Percentiles rank a stretch among this genome's conserved stretches.
Evolutionary conservation across 495 filamentous ascomycete species (phyloP).

Genomic region (Aspergillus coremiiformis): DNA sequence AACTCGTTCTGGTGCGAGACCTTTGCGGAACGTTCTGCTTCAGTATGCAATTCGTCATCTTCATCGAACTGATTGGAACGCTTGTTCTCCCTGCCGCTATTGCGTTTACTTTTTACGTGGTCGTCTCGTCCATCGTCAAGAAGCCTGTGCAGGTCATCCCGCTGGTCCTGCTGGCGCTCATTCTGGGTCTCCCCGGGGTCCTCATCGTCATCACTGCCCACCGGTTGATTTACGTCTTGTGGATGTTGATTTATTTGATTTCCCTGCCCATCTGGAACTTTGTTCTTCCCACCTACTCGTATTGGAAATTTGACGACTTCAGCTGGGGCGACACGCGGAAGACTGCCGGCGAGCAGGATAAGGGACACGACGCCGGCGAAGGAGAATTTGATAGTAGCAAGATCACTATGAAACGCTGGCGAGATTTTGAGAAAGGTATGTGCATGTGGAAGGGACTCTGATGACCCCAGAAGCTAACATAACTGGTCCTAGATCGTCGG

Average conservation of each 20-base stretch:
- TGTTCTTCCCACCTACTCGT: slow-evolving; percentile 86
- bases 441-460: neutral
- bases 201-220: slow-evolving; percentile 96
- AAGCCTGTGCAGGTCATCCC: slow-evolving; percentile 89
- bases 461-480: neutral
- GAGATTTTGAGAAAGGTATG: slow-evolving; percentile 83
- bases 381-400: slow-evolving; percentile 96
- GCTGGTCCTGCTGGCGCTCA: slow-evolving; percentile 80
- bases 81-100: slow-evolving; percentile 94
- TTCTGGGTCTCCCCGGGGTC: slow-evolving; percentile 87
- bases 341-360: slow-evolving; percentile 86
- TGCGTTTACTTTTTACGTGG: slow-evolving; percentile 91
- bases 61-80: slow-evolving; percentile 91
- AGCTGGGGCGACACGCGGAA: slow-evolving; percentile 98
- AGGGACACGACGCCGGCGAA: slow-evolving; percentile 75
- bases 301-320: slow-evolving; percentile 99
- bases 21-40: slow-evolving; percentile 99
- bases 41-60: slow-evolving; percentile 98
- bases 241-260: slow-evolving; percentile 94
- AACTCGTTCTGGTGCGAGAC: slow-evolving; percentile 90
- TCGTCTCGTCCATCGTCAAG: slow-evolving; percentile 77
- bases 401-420: slow-evolving; percentile 98
- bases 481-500: slow-evolving; percentile 17
- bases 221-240: slow-evolving; percentile 83
- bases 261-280: slow-evolving; percentile 98